Evolutionary conservation across 805 yeast species (phyloP).

Genomic region (Starmerella khaoyaiensis): DNA sequence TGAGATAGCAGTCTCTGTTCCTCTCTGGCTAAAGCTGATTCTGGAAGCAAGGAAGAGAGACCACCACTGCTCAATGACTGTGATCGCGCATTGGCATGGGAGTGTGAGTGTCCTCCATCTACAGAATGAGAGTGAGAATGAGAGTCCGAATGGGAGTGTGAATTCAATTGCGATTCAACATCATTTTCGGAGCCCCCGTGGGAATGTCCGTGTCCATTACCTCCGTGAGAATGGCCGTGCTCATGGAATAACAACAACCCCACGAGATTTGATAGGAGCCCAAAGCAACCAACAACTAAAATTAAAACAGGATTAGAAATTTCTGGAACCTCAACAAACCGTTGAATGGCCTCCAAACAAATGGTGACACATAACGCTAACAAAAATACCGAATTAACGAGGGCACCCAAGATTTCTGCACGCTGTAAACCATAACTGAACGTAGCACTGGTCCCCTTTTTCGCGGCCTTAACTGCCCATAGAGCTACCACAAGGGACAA

Average conservation of each 20-base stretch:
- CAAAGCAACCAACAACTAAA: constrained; percentile 68
- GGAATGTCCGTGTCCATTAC: constrained; percentile 30
- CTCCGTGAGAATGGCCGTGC: constrained; percentile 41
- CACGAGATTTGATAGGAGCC: constrained; percentile 65
- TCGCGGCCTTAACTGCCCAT: constrained; percentile 92
- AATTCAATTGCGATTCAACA: constrained; percentile 22
- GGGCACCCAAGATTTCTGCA: constrained; percentile 92
- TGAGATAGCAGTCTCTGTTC: constrained; percentile 20
- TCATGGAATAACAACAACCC: constrained; percentile 78
- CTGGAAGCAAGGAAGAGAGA: constrained; percentile 15
- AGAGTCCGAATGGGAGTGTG: constrained; percentile 10
- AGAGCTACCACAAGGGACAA: constrained; percentile 78
- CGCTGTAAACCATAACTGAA: constrained; percentile 98
- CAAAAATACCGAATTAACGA: constrained; percentile 83
- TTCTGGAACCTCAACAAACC: constrained; percentile 68
- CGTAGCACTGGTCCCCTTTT: constrained; percentile 67
- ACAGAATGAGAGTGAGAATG: constrained; percentile 11
- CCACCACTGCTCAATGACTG: background rate
- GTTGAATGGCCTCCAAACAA: constrained; percentile 80
- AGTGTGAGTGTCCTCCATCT: constrained; percentile 18
- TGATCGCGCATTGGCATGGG: constrained; percentile 1
- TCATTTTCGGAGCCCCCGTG: constrained; percentile 25
- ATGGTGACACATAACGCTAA: constrained; percentile 87
- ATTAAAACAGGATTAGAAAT: constrained; percentile 75
- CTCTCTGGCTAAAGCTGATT: constrained; percentile 19